These are phyloP conservation scores for Saccharomyces hybrid DNA, from an alignment of 1,139 yeast genomes.

Conservation along the genomic window DNA sequence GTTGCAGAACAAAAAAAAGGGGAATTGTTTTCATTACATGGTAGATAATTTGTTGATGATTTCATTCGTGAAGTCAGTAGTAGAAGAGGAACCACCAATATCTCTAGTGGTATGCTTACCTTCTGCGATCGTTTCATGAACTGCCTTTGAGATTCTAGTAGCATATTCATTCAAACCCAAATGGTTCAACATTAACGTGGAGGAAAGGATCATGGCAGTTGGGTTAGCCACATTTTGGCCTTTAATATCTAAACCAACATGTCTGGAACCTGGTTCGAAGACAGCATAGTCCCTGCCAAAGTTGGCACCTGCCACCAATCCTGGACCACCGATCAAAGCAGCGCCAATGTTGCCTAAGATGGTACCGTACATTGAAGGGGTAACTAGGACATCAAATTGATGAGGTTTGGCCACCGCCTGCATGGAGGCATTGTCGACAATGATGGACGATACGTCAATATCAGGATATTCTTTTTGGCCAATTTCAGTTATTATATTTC, in stretches of 20 bases:
- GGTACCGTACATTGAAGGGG: slow-evolving; percentile 97
- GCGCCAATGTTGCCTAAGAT: slow-evolving; percentile 97
- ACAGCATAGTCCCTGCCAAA: slow-evolving; percentile 97
- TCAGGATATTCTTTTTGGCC: slow-evolving; percentile 83
- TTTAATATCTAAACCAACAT: slow-evolving; percentile 93
- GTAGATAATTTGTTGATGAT: slow-evolving; percentile 26
- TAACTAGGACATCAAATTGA: slow-evolving; percentile 94
- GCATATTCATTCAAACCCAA: slow-evolving; percentile 81
- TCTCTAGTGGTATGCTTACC: slow-evolving; percentile 77
- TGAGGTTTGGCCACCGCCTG: slow-evolving; percentile 98
- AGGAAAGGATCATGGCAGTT: slow-evolving; percentile 90
- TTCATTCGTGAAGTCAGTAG: slow-evolving; percentile 76
- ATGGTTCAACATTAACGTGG: slow-evolving; percentile 89
- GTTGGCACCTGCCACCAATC: slow-evolving; percentile 97
- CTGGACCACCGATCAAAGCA: slow-evolving; percentile 97
- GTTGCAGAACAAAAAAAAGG: neutral
- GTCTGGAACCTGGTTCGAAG: slow-evolving; percentile 99
- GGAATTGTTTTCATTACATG: slow-evolving; percentile 14
- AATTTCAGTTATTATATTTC: slow-evolving; percentile 85
- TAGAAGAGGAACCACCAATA: slow-evolving; percentile 81
- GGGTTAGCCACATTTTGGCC: slow-evolving; percentile 97
- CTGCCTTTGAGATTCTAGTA: slow-evolving; percentile 79
- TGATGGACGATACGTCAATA: slow-evolving; percentile 79
- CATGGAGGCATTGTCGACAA: slow-evolving; percentile 98
- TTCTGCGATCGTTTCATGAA: slow-evolving; percentile 81